These are phyloP conservation scores for Podospora bellae-mahoneyi DNA, from an alignment of 495 filamentous ascomycete species.

Conservation along the genomic window DNA sequence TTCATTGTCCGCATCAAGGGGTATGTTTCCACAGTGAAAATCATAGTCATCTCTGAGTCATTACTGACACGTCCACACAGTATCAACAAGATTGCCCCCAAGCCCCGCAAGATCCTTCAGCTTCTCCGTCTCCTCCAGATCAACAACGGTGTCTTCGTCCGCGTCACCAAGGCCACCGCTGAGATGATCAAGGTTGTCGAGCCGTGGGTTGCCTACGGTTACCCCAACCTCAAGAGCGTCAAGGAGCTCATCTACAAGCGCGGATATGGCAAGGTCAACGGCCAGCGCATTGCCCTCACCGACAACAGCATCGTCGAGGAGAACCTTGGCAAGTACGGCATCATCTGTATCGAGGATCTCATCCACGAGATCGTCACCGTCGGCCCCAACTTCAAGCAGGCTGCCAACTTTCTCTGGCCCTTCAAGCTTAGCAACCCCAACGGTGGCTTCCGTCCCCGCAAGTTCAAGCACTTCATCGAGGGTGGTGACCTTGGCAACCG, in stretches of 20 bases:
- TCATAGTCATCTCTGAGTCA: neutral
- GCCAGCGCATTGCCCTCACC: constrained; percentile 91
- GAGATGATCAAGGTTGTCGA: constrained; percentile 98
- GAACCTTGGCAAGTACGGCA: constrained; percentile 93
- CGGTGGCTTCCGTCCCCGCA: constrained; percentile 89
- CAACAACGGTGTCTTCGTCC: constrained; percentile 99
- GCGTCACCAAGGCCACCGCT: constrained; percentile 92
- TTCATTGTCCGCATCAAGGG: constrained; percentile 99
- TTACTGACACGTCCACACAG: constrained; percentile 38
- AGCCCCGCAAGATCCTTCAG: constrained; percentile 99
- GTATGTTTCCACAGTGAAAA: constrained; percentile 38
- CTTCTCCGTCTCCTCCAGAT: constrained; percentile 98
- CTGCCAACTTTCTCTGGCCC: constrained; percentile 99
- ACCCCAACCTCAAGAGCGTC: constrained; percentile 97
- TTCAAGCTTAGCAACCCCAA: constrained; percentile 99
- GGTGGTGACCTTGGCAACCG: constrained; percentile 97
- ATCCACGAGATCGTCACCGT: constrained; percentile 99
- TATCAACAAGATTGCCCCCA: constrained; percentile 99
- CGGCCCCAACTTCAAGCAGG: constrained; percentile 99
- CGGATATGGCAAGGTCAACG: constrained; percentile 95
- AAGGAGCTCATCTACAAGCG: constrained; percentile 99
- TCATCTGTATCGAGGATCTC: constrained; percentile 98
- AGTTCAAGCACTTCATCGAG: constrained; percentile 99
- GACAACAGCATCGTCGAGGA: constrained; percentile 98
- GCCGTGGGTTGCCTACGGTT: constrained; percentile 97